A percentile compares a stretch with the other conserved stretches of the same genome.
These are phyloP conservation scores for Crucibulum laeve DNA, from an alignment of 768 basidiomycete species.

Conservation along the genomic window DNA sequence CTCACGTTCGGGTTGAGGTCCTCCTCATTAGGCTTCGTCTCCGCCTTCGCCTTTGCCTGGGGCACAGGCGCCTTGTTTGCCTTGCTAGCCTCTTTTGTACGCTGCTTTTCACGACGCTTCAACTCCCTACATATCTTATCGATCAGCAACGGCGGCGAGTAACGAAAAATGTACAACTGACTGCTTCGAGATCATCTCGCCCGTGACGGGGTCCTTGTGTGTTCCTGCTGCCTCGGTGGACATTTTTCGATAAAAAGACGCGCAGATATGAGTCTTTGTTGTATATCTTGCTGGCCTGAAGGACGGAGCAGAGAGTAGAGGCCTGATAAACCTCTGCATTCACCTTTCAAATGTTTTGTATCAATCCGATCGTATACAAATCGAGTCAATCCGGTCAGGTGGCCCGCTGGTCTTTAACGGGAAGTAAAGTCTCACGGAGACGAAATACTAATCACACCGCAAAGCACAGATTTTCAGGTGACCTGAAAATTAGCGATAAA, in stretches of 20 bases:
- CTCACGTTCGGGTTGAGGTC: conserved; percentile 90
- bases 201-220: conserved; percentile 82
- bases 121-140: conserved; percentile 62
- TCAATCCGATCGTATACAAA: no score
- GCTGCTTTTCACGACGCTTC: conserved; percentile 88
- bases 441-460: no score
- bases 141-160: conserved; percentile 13
- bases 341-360: neutral
- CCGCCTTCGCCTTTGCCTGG: conserved; percentile 33
- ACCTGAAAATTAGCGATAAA: no score
- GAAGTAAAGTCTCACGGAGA: no score
- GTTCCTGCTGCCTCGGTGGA: conserved; percentile 39
- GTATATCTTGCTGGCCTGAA: neutral
- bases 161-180: conserved; percentile 32
- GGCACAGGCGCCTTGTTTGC: conserved; percentile 43
- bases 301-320: neutral
- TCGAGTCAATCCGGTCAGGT: no score
- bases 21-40: conserved; percentile 60
- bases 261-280: conserved; percentile 2
- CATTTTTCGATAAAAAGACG: conserved; percentile 27
- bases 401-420: no score
- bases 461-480: no score
- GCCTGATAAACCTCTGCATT: neutral
- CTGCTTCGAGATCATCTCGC: conserved; percentile 97
- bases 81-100: conserved; percentile 78